Base-by-base conservation (phyloP, 2,329 filamentous ascomycete genomes). In the Xenoacremonium recifei region DNA sequence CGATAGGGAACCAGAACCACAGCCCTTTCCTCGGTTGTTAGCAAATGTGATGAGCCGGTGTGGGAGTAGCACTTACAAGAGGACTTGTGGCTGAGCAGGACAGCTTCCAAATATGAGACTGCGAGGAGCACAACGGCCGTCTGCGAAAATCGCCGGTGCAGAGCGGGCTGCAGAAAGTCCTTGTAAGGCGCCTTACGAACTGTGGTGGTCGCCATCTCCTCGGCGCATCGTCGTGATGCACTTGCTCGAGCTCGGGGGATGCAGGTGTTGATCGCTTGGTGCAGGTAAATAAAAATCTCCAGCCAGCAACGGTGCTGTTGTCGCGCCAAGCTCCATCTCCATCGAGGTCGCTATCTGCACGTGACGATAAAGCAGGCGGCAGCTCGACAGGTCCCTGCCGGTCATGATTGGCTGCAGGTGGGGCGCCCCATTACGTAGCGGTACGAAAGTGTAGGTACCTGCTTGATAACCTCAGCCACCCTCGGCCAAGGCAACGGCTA, bases 1-100 rank as follows among this genome's bases (percentile, higher is more conserved):
- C 87, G 29, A 96, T 57, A 18, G 90, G 90, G 53, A 95, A 89
- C 86, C 88, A 92, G 55, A 83, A 74, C 90, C 89, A 96, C 47
- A 96, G 70, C 37, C 82, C 88, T 92, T 54, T 18, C 35, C 36
- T 37, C 44, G 40, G 38, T 15, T 18, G 43, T 55, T 35, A 54
- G 53, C 42, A 37, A 25, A 19, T 11, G 18, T 19, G 20, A 34
- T 3, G 16, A 16, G 17, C n/a, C 13, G 32, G 18, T 21, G 36
- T 19, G 25, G 35, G n/a, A 27, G 27, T 13, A 34, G 2, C 21
- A 73, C 84, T 63, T 64, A 90, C 87, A 75, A 34, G 84, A 84
- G 54, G 77, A 76, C 73, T 82, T 88, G 49, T 76, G 73, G 15
- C 85, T 83, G 50, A 95, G 76, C 42, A 82, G 64, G 39, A 93